phyloP scores from a whole-genome alignment of 1,139 yeast species.

The Starmera stellimalicola region DNA sequence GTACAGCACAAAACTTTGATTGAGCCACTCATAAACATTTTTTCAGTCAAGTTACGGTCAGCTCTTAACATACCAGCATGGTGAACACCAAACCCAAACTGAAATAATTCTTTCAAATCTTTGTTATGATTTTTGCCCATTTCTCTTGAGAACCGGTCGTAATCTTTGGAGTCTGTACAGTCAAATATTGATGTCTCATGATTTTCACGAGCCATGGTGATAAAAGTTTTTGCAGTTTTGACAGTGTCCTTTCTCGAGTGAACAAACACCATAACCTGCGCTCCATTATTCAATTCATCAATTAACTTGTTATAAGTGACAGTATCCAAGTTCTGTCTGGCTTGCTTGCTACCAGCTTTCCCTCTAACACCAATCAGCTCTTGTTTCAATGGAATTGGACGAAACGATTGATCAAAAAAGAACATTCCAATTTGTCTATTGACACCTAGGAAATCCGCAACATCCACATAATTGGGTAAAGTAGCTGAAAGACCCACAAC shows the following conservation, averaged over 20 bases:
- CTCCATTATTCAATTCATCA: conserved; percentile 58
- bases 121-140: conserved; percentile 66
- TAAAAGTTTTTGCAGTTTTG: conserved; percentile 68
- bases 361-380: conserved; percentile 83
- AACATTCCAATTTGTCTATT: conserved; percentile 86
- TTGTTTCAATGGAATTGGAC: conserved; percentile 92
- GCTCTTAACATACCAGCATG: conserved; percentile 96
- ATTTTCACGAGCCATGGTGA: conserved; percentile 55
- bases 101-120: conserved; percentile 76
- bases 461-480: conserved; percentile 86
- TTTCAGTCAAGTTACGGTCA: conserved; percentile 85
- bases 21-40: conserved; percentile 77
- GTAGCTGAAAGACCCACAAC: conserved; percentile 98
- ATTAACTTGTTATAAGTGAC: conserved; percentile 70
- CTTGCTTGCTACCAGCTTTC: conserved; percentile 64
- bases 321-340: conserved; percentile 68
- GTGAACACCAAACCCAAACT: conserved; percentile 82
- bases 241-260: conserved; percentile 92
- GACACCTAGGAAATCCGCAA: conserved; percentile 91
- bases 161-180: conserved; percentile 38
- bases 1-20: conserved; percentile 91
- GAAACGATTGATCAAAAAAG: conserved; percentile 83
- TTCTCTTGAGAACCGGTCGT: conserved; percentile 49
- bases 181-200: conserved; percentile 53
- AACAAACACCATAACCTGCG: conserved; percentile 95